Evolutionary conservation across 192 early-diverging fungal species (phyloP).

Genomic region (Mortierella claussenii): DNA sequence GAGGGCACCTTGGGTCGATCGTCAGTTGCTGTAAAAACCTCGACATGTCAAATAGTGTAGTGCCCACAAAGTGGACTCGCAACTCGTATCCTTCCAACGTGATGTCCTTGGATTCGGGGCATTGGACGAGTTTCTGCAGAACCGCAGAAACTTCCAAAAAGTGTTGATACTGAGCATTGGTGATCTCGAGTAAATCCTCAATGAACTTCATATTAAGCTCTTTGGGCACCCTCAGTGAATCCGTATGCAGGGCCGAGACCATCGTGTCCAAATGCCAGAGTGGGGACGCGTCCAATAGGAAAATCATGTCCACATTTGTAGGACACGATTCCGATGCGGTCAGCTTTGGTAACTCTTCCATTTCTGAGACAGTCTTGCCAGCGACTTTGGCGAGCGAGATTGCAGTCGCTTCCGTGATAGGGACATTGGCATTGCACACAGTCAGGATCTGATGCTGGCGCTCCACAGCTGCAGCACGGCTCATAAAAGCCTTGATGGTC

Average conservation of each 20-base stretch:
- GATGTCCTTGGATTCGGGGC: constrained; percentile 40
- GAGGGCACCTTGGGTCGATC: constrained; percentile 43
- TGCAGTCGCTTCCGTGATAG: constrained; percentile 25
- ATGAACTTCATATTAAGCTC: constrained; percentile 37
- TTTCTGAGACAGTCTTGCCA: constrained; percentile 27
- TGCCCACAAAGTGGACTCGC: constrained; percentile 42
- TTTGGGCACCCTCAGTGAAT: constrained; percentile 42
- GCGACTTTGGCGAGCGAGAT: constrained; percentile 45
- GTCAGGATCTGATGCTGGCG: constrained; percentile 47
- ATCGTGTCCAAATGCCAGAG: constrained; percentile 51
- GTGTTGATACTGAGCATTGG: constrained; percentile 49
- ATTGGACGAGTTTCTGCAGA: constrained; percentile 33
- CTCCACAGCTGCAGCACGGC: constrained; percentile 37
- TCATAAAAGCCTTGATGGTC: constrained; percentile 36
- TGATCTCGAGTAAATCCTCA: constrained; percentile 39
- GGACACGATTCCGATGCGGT: constrained; percentile 22
- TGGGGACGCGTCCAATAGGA: constrained; percentile 46
- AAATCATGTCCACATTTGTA: constrained; percentile 51
- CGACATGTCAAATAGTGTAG: constrained; percentile 42
- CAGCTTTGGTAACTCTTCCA: constrained; percentile 38
- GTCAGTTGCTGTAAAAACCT: constrained; percentile 28
- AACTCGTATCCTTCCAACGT: constrained; percentile 47
- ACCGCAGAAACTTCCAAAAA: constrained; percentile 50
- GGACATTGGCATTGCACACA: constrained; percentile 23
- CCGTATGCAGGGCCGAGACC: constrained; percentile 47